Evolutionary conservation across 345 rosid species (phyloP).

Genomic region (Salix viminalis): DNA sequence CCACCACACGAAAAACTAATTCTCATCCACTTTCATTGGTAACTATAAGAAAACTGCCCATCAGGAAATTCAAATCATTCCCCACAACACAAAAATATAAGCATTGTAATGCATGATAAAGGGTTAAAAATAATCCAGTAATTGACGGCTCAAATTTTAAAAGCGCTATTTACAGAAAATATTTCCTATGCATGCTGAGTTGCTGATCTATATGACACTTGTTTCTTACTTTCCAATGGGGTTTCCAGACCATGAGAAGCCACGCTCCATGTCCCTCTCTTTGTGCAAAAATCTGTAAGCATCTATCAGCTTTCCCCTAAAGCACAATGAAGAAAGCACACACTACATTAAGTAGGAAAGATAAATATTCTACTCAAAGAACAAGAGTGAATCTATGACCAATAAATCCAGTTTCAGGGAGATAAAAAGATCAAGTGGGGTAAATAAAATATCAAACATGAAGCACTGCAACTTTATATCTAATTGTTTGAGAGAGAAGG

Average conservation of each 20-base stretch:
- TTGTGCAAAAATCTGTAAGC: constrained; percentile 79
- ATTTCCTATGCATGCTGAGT: neutral
- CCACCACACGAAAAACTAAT: constrained; percentile 40
- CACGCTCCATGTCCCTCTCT: constrained; percentile 79
- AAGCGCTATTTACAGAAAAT: neutral
- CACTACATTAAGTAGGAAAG: neutral
- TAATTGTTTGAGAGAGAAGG: neutral
- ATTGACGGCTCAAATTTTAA: neutral
- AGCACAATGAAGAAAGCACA: constrained; percentile 20
- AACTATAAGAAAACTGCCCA: constrained; percentile 39
- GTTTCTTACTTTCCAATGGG: constrained; percentile 82
- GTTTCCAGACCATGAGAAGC: constrained; percentile 94
- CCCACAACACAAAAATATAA: neutral
- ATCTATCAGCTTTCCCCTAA: constrained; percentile 81
- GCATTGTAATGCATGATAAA: neutral
- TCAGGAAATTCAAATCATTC: neutral
- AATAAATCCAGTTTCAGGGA: neutral
- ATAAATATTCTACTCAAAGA: neutral
- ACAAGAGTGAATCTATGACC: neutral
- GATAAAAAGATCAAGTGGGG: neutral
- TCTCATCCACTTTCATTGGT: constrained; percentile 84
- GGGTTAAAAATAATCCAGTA: neutral
- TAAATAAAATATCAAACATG: neutral
- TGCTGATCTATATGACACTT: neutral
- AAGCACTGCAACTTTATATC: neutral